phyloP scores from a whole-genome alignment of 2,329 filamentous ascomycete genomes.

The Rhinocladiella mackenziei region DNA sequence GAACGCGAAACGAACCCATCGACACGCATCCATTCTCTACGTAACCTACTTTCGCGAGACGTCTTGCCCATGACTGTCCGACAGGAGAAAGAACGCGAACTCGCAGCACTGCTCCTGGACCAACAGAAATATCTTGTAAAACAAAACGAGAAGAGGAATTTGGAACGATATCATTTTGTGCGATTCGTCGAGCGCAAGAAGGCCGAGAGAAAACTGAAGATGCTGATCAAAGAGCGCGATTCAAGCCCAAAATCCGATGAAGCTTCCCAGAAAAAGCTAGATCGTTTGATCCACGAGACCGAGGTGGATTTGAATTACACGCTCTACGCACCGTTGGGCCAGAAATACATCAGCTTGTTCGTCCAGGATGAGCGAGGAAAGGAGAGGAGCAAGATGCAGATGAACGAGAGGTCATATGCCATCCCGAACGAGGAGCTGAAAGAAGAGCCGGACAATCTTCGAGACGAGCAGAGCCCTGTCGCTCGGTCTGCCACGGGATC shows the following conservation, averaged over 20 bases:
- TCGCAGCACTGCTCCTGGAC: conserved; percentile 55
- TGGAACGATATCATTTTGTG: conserved; percentile 62
- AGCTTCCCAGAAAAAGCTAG: conserved; percentile 24
- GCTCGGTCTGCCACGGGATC: conserved; percentile 15
- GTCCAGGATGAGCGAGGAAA: conserved; percentile 31
- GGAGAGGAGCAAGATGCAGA: conserved; percentile 9
- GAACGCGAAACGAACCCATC: conserved; percentile 27
- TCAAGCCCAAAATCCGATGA: too few species aligned
- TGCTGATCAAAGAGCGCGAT: conserved; percentile 11
- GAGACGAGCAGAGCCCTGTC: conserved; percentile 18
- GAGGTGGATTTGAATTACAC: conserved; percentile 61
- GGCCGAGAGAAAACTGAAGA: conserved; percentile 46
- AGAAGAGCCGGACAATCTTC: conserved; percentile 25
- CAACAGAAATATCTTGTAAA: conserved; percentile 49
- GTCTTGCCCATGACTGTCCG: conserved; percentile 53
- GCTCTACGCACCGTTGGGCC: conserved; percentile 57
- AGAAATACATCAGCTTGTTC: conserved; percentile 58
- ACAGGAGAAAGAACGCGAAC: conserved; percentile 57
- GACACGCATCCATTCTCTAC: conserved; percentile 29
- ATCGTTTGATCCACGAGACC: conserved; percentile 40
- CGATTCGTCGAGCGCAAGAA: conserved; percentile 56
- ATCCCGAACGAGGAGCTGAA: conserved; percentile 24
- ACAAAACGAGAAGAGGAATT: conserved; percentile 53
- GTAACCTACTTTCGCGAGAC: conserved; percentile 30
- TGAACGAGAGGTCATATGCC: conserved; percentile 22